Percentiles rank a stretch among this genome's conserved stretches.
phyloP scores from a whole-genome alignment of 2,329 filamentous ascomycete genomes.

The Hirsutella rhossiliensis region DNA sequence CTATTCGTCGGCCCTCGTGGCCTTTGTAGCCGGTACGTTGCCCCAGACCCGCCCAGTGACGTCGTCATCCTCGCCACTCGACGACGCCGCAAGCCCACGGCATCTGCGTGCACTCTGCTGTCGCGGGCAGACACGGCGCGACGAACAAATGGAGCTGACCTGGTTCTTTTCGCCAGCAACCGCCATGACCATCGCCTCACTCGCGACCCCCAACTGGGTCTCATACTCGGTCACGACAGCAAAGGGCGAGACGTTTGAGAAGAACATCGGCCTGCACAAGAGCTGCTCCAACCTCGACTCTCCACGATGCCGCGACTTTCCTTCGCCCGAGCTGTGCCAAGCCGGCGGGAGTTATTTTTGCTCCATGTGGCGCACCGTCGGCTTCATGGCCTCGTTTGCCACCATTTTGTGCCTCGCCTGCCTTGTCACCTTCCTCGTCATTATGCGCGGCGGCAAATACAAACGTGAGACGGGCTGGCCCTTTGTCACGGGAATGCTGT shows the following conservation, averaged over 20 bases:
- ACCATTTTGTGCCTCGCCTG: constrained; percentile 72
- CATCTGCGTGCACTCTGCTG: neutral
- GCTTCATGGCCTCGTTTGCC: constrained; percentile 77
- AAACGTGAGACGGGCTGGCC: constrained; percentile 77
- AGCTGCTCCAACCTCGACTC: constrained; percentile 62
- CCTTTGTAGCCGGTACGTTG: constrained; percentile 29
- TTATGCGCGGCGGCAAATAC: constrained; percentile 67
- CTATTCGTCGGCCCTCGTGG: constrained; percentile 29
- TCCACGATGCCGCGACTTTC: constrained; percentile 39
- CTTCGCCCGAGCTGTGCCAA: constrained; percentile 20
- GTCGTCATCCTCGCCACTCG: constrained; percentile 4
- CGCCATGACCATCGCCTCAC: constrained; percentile 57
- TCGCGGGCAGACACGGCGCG: neutral
- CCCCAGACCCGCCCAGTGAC: constrained; percentile 10
- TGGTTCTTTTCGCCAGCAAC: constrained; percentile 38
- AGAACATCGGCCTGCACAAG: constrained; percentile 66
- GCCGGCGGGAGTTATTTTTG: constrained; percentile 61
- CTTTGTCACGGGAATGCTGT: constrained; percentile 54
- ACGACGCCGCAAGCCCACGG: neutral
- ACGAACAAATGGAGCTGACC: neutral
- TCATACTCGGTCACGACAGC: constrained; percentile 44
- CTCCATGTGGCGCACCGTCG: constrained; percentile 79
- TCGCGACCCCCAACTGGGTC: constrained; percentile 61
- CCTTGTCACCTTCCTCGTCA: constrained; percentile 66
- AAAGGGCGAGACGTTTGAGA: constrained; percentile 33